These are phyloP conservation scores for Tolypocladium endophyticum DNA, from an alignment of 2,329 filamentous ascomycete genomes.

Conservation along the genomic window DNA sequence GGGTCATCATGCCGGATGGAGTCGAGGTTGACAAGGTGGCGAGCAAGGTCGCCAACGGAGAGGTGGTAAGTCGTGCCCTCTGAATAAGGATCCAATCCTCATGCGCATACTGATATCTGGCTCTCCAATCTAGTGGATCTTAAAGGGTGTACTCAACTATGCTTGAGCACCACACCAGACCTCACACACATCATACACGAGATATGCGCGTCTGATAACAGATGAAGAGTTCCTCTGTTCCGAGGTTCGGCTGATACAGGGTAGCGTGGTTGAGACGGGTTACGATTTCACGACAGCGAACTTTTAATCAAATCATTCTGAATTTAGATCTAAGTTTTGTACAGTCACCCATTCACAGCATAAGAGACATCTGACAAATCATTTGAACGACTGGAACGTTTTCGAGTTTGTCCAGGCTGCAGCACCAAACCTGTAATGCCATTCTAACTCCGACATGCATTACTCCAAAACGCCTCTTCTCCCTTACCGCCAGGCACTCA, in stretches of 20 bases:
- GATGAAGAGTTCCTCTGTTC: too few species aligned
- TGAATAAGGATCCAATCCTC: not conserved
- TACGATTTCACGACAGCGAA: not conserved
- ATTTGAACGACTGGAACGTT: not conserved
- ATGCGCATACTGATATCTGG: not conserved
- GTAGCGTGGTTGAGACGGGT: not conserved
- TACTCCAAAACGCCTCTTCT: not conserved
- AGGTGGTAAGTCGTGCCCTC: slow-evolving; percentile 44
- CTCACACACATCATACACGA: too few species aligned
- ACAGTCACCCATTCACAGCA: not conserved
- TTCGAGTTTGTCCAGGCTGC: not conserved
- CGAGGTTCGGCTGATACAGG: not conserved
- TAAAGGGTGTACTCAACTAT: slow-evolving; percentile 40
- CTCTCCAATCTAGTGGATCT: slow-evolving; percentile 45
- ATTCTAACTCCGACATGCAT: not conserved
- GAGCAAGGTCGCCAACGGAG: slow-evolving; percentile 73
- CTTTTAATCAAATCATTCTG: not conserved
- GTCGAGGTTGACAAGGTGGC: slow-evolving; percentile 68
- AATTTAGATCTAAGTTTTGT: not conserved
- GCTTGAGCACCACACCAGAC: not conserved
- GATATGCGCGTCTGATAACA: not conserved
- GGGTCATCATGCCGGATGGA: slow-evolving; percentile 67
- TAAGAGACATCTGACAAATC: too few species aligned
- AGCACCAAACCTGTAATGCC: not conserved
- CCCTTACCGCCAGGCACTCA: not conserved